Base-by-base conservation (phyloP, 2,329 filamentous ascomycete species). In the Biscogniauxia mediterranea region DNA sequence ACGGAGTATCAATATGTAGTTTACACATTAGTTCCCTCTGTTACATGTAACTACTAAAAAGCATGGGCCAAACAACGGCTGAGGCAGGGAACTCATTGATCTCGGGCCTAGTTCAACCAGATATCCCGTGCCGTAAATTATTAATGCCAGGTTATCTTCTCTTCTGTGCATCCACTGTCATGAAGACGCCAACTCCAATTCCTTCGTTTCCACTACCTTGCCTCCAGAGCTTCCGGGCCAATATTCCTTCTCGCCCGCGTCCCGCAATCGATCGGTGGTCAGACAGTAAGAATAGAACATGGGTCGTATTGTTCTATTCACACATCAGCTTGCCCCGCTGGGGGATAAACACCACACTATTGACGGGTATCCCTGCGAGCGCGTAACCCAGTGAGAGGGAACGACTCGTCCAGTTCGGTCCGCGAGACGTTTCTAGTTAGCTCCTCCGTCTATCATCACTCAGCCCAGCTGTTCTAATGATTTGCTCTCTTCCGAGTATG, bases 401-500 rank as follows among this genome's bases (percentile, higher is more conserved):
- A 46, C 38, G 21, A 28, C 55, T 21, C 56, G 20, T 49, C 19
- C 38, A 56, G 55, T 59, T 58, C 54, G 57, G 52, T 3, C 50
- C 11, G 6, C 4, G 19, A 62, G 52, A 46, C 58, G 26, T 56
- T 62, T 61, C 56, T 19, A 53, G 58, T 63, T 63, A 64, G 64
- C 61, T 61, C 64, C 7, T 59, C 61, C 61, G 60, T 28, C 64
- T 59, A 21, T 23, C 61, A 55, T n/a, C 60, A 61, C 53, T 42
- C 63, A 61, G 63, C 60, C 63, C 63, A 25, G 58, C 52, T 23
- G n/a, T 42, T 49, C 42, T 59, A 61, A 61, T 59, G 61, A 65
- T 67, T 67, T 58, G 60, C 62, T 61, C 55, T 65, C 13, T 60
- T 58, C 60, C 56, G 58, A 61, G 28, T 52, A 57, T 59, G 55